A percentile compares a stretch with the other conserved stretches of the same genome.
phyloP scores from a whole-genome alignment of 495 filamentous ascomycete species.

The Baudoinia panamericana region DNA sequence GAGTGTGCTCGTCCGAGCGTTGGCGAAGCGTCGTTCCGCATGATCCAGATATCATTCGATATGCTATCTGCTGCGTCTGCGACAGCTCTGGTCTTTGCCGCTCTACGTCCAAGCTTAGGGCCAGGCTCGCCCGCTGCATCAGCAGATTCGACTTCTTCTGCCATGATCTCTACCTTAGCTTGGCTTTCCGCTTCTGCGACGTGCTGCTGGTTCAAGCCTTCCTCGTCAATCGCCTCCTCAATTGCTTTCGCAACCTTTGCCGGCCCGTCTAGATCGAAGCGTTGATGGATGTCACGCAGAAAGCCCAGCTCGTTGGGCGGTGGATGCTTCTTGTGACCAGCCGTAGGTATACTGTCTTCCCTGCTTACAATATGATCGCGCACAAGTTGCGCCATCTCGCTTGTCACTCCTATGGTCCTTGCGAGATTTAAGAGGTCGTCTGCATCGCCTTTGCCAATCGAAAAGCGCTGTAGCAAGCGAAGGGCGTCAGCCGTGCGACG shows the following conservation, averaged over 20 bases:
- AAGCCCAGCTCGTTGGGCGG: conserved; percentile 4
- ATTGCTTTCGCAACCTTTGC: conserved; percentile 56
- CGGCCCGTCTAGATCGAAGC: conserved; percentile 58
- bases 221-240: conserved; percentile 74
- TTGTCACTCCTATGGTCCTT: conserved; percentile 65
- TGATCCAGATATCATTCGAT: conserved; percentile 65
- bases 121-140: conserved; percentile 30
- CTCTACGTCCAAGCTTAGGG: conserved; percentile 2
- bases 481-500: conserved; percentile 72
- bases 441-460: conserved; percentile 80
- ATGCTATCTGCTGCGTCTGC: conserved; percentile 17
- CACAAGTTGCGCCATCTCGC: conserved; percentile 47
- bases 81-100: conserved; percentile 6
- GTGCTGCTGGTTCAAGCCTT: conserved; percentile 69
- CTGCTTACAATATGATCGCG: conserved; percentile 17
- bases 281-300: conserved; percentile 42
- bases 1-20: conserved; percentile 53
- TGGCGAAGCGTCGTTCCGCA: conserved; percentile 59
- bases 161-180: conserved; percentile 20
- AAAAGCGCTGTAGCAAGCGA: conserved; percentile 83
- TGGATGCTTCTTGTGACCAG: conserved; percentile 10
- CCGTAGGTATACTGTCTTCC: neutral
- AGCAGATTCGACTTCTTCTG: conserved; percentile 50
- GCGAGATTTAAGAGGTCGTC: conserved; percentile 80
- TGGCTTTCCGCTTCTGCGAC: conserved; percentile 46